phyloP scores from a whole-genome alignment of 768 basidiomycete genomes.

The Hirschioporus abietinus region DNA sequence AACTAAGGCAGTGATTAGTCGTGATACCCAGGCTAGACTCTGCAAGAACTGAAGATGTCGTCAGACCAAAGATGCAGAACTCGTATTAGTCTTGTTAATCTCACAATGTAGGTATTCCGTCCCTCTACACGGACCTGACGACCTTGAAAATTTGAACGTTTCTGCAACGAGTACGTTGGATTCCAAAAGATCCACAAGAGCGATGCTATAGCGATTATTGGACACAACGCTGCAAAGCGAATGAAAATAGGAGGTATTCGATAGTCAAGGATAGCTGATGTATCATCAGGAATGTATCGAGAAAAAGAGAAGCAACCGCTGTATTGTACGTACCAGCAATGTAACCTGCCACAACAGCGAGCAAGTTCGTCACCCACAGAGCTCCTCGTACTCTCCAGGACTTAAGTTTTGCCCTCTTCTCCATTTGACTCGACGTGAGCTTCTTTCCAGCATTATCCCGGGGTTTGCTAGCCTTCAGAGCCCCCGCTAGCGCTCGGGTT shows the following conservation, averaged over 20 bases:
- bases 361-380: slow-evolving; percentile 53
- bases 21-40: slow-evolving; percentile 49
- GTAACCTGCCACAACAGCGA: slow-evolving; percentile 37
- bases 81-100: slow-evolving; percentile 18
- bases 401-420: slow-evolving; percentile 38
- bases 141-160: slow-evolving; percentile 61
- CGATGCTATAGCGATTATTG: slow-evolving; percentile 49
- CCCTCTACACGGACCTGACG: slow-evolving; percentile 65
- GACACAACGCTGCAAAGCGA: slow-evolving; percentile 34
- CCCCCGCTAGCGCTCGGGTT: slow-evolving; percentile 66
- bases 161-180: slow-evolving; percentile 64
- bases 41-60: slow-evolving; percentile 50
- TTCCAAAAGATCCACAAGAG: slow-evolving; percentile 84
- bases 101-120: slow-evolving; percentile 57
- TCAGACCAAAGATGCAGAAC: not conserved
- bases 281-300: not conserved
- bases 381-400: slow-evolving; percentile 68
- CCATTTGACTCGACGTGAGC: slow-evolving; percentile 31
- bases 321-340: slow-evolving; percentile 36
- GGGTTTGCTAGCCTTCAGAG: slow-evolving; percentile 62
- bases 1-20: slow-evolving; percentile 45
- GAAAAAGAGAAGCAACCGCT: not conserved
- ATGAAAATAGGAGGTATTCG: slow-evolving; percentile 19
- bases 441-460: slow-evolving; percentile 30
- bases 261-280: not conserved